Conservation (phyloP, 192 early-diverging fungal genomes). For the Physocladia obscura region DNA sequence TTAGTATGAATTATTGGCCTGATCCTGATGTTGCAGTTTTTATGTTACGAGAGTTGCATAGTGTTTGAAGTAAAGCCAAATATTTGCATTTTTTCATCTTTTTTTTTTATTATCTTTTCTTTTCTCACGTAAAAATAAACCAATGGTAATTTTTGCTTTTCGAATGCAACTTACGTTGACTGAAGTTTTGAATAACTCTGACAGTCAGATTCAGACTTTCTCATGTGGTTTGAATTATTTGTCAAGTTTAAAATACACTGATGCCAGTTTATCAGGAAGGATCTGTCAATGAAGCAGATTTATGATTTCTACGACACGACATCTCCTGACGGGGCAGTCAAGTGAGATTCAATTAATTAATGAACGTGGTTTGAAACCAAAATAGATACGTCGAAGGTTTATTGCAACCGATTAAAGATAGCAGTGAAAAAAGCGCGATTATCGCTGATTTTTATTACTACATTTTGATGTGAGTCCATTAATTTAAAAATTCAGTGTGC, state of each 20-base stretch:
- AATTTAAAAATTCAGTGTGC: not conserved
- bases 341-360: too few relatives aligned
- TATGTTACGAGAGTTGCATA: conserved; percentile 60
- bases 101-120: not conserved
- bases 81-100: not conserved
- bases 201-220: too few relatives aligned
- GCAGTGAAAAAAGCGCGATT: conserved; percentile 36
- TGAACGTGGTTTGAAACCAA: not conserved
- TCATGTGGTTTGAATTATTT: too few relatives aligned
- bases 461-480: conserved; percentile 37
- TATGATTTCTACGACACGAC: conserved; percentile 43
- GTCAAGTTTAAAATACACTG: too few relatives aligned
- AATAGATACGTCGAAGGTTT: conserved; percentile 29
- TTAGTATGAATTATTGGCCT: conserved; percentile 70
- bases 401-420: conserved; percentile 19
- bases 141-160: not conserved
- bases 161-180: not conserved
- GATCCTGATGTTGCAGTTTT: conserved; percentile 65
- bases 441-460: conserved; percentile 57
- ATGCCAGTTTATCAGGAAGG: conserved; percentile 35
- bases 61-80: not conserved
- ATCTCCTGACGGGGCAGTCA: conserved; percentile 29
- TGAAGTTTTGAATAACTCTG: too few relatives aligned
- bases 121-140: not conserved
- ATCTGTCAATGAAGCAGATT: conserved; percentile 52